Evolutionary conservation across 1,284 basidiomycete species (phyloP).

Genomic region (Taiwanofungus camphoratus): DNA sequence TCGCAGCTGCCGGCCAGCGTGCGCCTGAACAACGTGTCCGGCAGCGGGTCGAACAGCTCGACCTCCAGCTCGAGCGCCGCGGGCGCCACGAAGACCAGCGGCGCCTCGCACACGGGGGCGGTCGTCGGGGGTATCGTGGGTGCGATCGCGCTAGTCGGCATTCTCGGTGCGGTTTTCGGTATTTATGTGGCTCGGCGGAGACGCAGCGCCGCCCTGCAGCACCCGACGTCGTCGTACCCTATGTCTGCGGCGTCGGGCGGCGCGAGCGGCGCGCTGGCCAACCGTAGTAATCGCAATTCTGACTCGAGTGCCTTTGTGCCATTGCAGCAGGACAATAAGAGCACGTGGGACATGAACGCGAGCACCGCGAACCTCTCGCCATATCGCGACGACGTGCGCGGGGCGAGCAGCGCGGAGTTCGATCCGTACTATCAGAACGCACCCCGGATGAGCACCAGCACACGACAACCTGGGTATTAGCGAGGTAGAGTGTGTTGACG

Average conservation of each 20-base stretch:
- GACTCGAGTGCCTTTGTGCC: constrained; percentile 58
- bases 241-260: constrained; percentile 31
- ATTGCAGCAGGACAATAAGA: constrained; percentile 48
- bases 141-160: constrained; percentile 40
- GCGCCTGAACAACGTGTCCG: constrained; percentile 34
- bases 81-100: constrained; percentile 15
- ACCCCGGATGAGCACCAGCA: constrained; percentile 15
- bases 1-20: constrained; percentile 50
- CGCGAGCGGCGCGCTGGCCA: constrained; percentile 20
- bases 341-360: constrained; percentile 36
- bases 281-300: constrained; percentile 30
- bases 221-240: constrained; percentile 27
- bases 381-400: constrained; percentile 38
- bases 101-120: constrained; percentile 33
- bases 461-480: constrained; percentile 7
- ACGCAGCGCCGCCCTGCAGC: constrained; percentile 31
- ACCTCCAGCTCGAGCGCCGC: constrained; percentile 9
- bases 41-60: constrained; percentile 23
- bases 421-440: constrained; percentile 26
- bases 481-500: background rate
- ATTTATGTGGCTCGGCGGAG: constrained; percentile 41
- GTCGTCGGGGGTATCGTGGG: constrained; percentile 51
- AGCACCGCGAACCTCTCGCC: constrained; percentile 38
- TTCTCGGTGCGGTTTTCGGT: constrained; percentile 44
- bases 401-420: constrained; percentile 23